These are phyloP conservation scores for Tricholoma hemisulphureum DNA, from an alignment of 768 basidiomycete genomes.

Conservation along the genomic window DNA sequence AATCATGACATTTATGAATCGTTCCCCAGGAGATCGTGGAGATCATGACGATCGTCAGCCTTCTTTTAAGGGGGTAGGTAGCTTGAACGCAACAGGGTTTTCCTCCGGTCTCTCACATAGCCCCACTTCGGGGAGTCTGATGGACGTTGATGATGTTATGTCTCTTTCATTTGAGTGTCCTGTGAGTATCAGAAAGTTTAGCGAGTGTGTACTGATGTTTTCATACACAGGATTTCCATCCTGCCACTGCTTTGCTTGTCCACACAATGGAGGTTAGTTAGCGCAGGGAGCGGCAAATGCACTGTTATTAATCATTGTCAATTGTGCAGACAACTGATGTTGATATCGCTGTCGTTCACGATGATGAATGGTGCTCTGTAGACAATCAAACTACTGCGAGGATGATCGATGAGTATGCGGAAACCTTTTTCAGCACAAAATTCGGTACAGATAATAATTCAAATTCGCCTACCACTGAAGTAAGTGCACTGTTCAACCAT, in stretches of 20 bases:
- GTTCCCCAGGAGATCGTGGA: too few relatives aligned
- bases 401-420: slow-evolving; percentile 12
- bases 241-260: neutral
- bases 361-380: slow-evolving; percentile 11
- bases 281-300: neutral
- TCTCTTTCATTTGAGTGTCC: neutral
- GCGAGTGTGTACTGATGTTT: neutral
- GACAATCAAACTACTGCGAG: neutral
- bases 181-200: neutral
- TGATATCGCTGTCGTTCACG: slow-evolving; percentile 10
- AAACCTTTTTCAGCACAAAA: slow-evolving; percentile 5
- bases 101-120: too few relatives aligned
- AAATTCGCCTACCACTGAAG: too few relatives aligned
- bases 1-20: too few relatives aligned
- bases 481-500: too few relatives aligned
- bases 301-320: too few relatives aligned
- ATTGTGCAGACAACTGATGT: slow-evolving; percentile 5
- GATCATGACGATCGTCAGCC: too few relatives aligned
- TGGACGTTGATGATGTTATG: neutral
- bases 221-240: neutral
- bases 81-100: too few relatives aligned
- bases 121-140: too few relatives aligned
- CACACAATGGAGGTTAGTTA: slow-evolving; percentile 1
- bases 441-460: too few relatives aligned
- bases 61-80: too few relatives aligned